Evolutionary conservation across 140 eudicot species (phyloP).

Genomic region (Anethum foeniculum): DNA sequence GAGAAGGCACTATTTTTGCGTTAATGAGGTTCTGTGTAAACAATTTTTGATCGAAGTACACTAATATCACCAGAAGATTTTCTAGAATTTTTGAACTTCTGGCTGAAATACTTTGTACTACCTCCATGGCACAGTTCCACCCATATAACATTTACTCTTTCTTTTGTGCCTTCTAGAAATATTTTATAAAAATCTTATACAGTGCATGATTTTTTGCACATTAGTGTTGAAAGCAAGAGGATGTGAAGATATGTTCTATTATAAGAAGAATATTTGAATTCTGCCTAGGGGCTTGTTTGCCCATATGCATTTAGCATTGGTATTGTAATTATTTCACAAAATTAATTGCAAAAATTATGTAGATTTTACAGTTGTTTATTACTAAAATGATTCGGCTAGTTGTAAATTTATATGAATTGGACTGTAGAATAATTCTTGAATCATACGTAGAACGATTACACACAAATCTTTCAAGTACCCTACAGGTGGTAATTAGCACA

Average conservation of each 20-base stretch:
- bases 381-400: background rate
- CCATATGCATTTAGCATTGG: too few relatives aligned
- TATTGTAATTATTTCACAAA: too few relatives aligned
- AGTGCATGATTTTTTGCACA: background rate
- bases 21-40: background rate
- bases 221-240: too few relatives aligned
- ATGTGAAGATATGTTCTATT: too few relatives aligned
- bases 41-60: background rate
- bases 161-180: background rate
- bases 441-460: background rate
- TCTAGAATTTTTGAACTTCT: background rate
- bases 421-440: background rate
- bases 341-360: background rate
- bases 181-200: background rate
- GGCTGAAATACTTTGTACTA: background rate
- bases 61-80: background rate
- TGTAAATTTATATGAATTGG: background rate
- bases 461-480: background rate
- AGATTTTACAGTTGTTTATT: background rate
- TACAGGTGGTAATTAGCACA: background rate
- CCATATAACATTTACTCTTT: background rate
- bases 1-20: background rate
- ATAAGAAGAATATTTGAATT: too few relatives aligned
- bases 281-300: too few relatives aligned
- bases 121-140: background rate